Evolutionary conservation across 2,329 filamentous ascomycete species (phyloP), one percentile per base, ranked within the genome.

Genomic region (Verticillium isaacii): DNA sequence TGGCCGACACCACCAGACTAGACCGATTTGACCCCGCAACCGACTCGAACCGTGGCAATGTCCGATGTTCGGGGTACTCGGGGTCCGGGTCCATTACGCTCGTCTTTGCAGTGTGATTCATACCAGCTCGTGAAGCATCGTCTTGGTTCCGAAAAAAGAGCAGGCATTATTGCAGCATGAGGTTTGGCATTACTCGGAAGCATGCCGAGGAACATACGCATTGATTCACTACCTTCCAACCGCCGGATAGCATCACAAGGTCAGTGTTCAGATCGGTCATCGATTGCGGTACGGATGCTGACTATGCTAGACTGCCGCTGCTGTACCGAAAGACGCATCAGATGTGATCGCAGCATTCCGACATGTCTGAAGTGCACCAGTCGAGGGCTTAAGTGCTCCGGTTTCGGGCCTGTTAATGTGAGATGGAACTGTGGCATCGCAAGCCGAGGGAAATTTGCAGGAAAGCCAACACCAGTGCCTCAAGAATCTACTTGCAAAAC

Each of bases 381-480:
- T 41, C 62, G 67, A 25, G 61, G 61, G 25, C 50, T 66, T 2
- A 17, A 37, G 5, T 68, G 67, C 52, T 63, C 66, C 8, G 67
- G 67, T 15, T 67, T 66, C 45, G 60, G 67, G 17, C 29, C 61
- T 23, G 19, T 52, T 12, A 61, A 63, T 14, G 62, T 68, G 9
- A 64, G 57, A 62, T 68, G 67, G 67, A 39, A 65, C 32, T 66
- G 67, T 41, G 66, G 67, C n/a, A 62, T 68, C 12, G 67, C 67
- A 1, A 68, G 67, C 54, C 62, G 67, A 23, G 65, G 67, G 2
- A 64, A 57, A 52, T 55, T 66, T 29, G 61, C 67, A 1, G 67
- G 67, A 5, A 66, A 62, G 19, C 54, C 56, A 1, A 25, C 56
- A 15, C 67, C 67, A 0, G 62, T 63, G 2, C 11, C 12, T 14